Conservation (phyloP, 805 yeast species). For the Ogataea pignaliae region DNA sequence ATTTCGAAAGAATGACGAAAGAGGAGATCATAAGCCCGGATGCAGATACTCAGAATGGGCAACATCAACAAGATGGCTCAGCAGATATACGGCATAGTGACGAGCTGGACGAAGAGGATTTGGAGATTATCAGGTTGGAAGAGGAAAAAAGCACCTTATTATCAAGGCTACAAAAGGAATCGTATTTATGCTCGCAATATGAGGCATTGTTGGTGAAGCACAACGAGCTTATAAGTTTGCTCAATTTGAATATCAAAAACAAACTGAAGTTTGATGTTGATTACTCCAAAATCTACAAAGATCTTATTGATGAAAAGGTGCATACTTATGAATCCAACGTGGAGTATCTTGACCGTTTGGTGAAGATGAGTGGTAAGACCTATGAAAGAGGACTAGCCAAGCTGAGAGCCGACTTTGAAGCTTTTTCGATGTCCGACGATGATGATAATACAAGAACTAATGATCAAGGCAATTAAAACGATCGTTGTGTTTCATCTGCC, state of each 20-base stretch:
- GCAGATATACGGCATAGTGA: conserved; percentile 1
- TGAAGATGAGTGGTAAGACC: neutral
- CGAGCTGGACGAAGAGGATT: conserved; percentile 6
- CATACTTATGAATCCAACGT: conserved; percentile 12
- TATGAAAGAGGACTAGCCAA: conserved; percentile 8
- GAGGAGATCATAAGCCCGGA: neutral
- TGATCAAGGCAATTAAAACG: neutral
- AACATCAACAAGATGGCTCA: neutral
- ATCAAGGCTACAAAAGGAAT: conserved; percentile 31
- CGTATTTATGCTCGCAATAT: conserved; percentile 25
- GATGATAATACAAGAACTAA: neutral
- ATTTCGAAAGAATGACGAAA: conserved; percentile 6
- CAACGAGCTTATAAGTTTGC: conserved; percentile 22
- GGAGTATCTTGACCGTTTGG: conserved; percentile 3
- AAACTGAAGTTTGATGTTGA: conserved; percentile 17
- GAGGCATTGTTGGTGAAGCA: conserved; percentile 24
- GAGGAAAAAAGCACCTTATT: conserved; percentile 24
- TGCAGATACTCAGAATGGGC: neutral
- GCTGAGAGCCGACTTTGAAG: conserved; percentile 5
- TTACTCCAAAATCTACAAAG: conserved; percentile 14
- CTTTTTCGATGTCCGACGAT: conserved; percentile 1
- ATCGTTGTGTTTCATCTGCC: neutral
- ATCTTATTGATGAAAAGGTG: conserved; percentile 9
- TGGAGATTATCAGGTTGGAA: conserved; percentile 17
- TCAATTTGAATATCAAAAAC: conserved; percentile 12